Evolutionary conservation across 768 basidiomycete genomes (phyloP), one percentile per base, ranked within the genome.

Genomic region (Lentinula raphanica): DNA sequence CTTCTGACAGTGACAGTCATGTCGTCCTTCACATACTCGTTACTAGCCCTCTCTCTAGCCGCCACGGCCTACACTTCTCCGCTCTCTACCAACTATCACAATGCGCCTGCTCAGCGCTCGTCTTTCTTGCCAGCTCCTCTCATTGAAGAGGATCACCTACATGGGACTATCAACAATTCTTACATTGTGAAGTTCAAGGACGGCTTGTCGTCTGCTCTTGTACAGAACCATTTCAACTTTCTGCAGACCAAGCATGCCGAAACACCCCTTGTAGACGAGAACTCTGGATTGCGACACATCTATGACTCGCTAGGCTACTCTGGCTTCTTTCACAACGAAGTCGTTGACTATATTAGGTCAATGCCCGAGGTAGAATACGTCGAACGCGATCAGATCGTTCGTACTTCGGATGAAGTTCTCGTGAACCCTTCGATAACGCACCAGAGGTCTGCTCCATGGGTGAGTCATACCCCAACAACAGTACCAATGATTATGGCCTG

Each of bases 331-430:
- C 81, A 86, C 19, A 72, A 82, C 28, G 67, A 70, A 29, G 87
- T 88, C 42, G 68, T 99, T 51, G 81, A 92, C 55, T 79, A 82
- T 65, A 85, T 99, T 69, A 81, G 96, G 54, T 71, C 79, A 50
- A 79, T 87, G 78, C 94, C 94, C 9, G 94, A 96, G 70, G 95
- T 99, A 31, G 89, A 85, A 17, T 96, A 89, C 67, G 78, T 99
- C 54, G 97, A 99, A 79, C 83, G 80, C 58, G 97, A 99, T 79
- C 94, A 97, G 76, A 76, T 95, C 65, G 93, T 98, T n/a, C 82
- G 77, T 59, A 88, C 90, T 2, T 79, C 80, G 63, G 87, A 87
- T 1, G 64, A 75, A 44, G 64, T 56, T 25, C 31, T 59, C 15
- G 36, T 23, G 9, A 21, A 53, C 8, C 61, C 65, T 0, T 29